Conservation (phyloP, 2,329 filamentous ascomycete species). For the Biscogniauxia marginata region DNA sequence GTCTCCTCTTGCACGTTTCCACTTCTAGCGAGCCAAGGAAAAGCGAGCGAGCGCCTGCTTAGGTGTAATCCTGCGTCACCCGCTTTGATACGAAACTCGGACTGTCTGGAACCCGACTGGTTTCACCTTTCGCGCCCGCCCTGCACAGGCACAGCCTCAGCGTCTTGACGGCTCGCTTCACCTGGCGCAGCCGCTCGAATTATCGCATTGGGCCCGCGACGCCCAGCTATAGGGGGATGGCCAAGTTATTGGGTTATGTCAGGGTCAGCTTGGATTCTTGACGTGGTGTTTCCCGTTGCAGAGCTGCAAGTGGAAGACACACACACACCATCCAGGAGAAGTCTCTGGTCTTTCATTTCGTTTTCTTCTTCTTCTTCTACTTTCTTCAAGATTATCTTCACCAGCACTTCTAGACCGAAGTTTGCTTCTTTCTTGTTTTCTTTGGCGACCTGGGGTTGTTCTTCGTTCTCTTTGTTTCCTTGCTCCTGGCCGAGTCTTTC, state of each 20-base stretch:
- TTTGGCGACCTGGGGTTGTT: slow-evolving; percentile 14
- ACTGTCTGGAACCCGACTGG: slow-evolving; percentile 10
- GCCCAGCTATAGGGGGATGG: no score
- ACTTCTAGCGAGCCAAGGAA: not conserved
- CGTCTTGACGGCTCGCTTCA: not conserved
- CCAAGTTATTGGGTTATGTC: not conserved
- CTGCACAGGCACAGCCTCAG: slow-evolving; percentile 46
- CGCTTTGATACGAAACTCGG: slow-evolving; percentile 8
- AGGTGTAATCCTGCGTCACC: slow-evolving; percentile 7
- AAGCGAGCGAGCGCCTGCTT: not conserved
- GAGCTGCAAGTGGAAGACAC: not conserved
- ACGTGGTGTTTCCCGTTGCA: not conserved
- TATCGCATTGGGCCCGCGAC: not conserved
- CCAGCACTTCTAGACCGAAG: slow-evolving; percentile 26
- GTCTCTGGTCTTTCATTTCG: slow-evolving; percentile 9
- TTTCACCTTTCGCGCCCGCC: slow-evolving; percentile 4
- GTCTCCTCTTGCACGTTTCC: not conserved
- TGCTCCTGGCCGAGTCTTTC: slow-evolving; percentile 33
- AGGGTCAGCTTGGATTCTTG: not conserved
- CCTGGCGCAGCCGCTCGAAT: not conserved
- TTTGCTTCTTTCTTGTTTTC: slow-evolving; percentile 17
- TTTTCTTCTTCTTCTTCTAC: slow-evolving; percentile 13
- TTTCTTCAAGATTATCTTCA: slow-evolving; percentile 14
- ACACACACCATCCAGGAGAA: not conserved
- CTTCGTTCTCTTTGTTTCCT: slow-evolving; percentile 15